Base-by-base conservation (phyloP, 1,284 basidiomycete species). In the Puccinia hordei region DNA sequence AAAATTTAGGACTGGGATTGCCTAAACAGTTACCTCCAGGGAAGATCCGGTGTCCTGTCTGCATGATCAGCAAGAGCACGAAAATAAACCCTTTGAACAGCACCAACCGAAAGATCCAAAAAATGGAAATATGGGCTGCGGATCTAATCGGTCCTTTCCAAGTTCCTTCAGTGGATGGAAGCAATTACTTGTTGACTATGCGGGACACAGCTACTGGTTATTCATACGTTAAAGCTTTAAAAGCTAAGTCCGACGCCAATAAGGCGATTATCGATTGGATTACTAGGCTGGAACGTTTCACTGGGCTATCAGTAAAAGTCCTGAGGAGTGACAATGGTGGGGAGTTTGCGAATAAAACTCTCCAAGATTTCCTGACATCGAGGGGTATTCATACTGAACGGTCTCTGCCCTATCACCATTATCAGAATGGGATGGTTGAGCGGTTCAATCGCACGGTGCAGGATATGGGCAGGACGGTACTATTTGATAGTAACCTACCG, bases 361-460 rank as follows among this genome's bases (percentile, higher is more conserved):
- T 61, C 4, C 3, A 3, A 9, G 24, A 61, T n/a, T 66, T 44
- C 24, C 33, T 66, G 63, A n/a, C 63, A 1, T 15, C 1, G 19
- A 66, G 44, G 33, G 76, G 76, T 0, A 69, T 78, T 41, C 6
- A 15, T 0, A 46, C 51, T 10, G 53, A 78, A 41, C 2, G 15
- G 3, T n/a, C 17, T 1, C n/a, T 35, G 3, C 65, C 66, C 1
- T 55, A 55, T 19, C 30, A 78, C 30, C 76, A 65, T 27, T 51
- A 76, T n/a, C 74, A 76, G 33, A 76, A 76, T 38, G 46, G 63
- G 0, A 15, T 65, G 10, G 49, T 63, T 33, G 46, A 76, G 44
- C 38, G n/a, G 4, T 63, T 66, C 61, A 76, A 76, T 13, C 10
- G 65, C 2, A 65, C 55, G 1, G 30, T 76, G 30, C 1, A n/a